Evolutionary conservation across 176 grass and related monocot genomes (phyloP), one percentile per base, ranked within the genome.

Genomic region (Musa schizocarpa): DNA sequence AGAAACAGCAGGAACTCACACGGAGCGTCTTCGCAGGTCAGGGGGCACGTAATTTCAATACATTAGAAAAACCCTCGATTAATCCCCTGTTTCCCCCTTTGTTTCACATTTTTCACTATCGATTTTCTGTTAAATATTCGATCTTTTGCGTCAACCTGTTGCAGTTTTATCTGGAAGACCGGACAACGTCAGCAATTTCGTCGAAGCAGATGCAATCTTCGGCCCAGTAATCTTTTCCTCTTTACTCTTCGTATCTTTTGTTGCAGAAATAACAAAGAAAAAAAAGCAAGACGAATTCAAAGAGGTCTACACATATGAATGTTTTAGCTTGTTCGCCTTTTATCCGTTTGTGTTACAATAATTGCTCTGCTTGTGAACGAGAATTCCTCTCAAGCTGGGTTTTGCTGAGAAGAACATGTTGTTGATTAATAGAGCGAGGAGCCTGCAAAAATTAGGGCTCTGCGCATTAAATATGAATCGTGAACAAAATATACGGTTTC

Each of bases 1-100:
- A 99, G 90, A 91, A 91, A 74, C 95, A 99, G 29, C 86, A 94
- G 82, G 86, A 99, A 17, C 76, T 99, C 52, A 78, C 82, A 3
- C 95, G 90, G 50, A 20, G 89, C 23, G 84, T 94, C 58, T 99
- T 91, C 76, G 77, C 82, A 81, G 89, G 95, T 96, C 79, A 76
- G 68, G 8, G 34, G 10, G 17, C 68, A 17, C 48, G 17, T 9
- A 70, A 50, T 19, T 13, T 9, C 34, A 2, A n/a, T 51, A 20
- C 51, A 12, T 51, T 52, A 1, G 43, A 0, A 53, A 27, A 74
- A 22, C 49, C 68, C 16, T 71, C 24, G 20, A 20, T 34, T 53
- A 20, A 9, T 52, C 5, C 13, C 50, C 6, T 51, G 2, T 50
- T 13, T 71, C 23, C 11, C 5, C 21, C 2, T 14, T 49, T 24